phyloP scores from a whole-genome alignment of 805 yeast species.

The Yamadazyma ubonensis region DNA sequence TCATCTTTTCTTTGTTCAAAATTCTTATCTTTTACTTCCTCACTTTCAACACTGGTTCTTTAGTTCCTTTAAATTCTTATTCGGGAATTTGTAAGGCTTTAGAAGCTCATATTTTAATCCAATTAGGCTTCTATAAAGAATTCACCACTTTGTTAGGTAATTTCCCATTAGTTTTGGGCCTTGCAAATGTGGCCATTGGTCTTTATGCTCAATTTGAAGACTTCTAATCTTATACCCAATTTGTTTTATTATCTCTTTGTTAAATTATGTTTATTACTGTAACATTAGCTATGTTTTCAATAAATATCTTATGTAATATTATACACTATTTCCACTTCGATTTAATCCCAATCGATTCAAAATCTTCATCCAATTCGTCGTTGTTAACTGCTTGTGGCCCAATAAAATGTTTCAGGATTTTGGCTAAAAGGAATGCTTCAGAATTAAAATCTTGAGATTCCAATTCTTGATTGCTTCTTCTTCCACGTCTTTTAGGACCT shows the following conservation, averaged over 20 bases:
- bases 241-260: conserved; percentile 6
- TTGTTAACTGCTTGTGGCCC: conserved; percentile 37
- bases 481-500: conserved; percentile 35
- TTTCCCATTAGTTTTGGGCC: conserved; percentile 46
- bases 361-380: conserved; percentile 36
- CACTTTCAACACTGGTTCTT: conserved; percentile 29
- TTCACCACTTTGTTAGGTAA: conserved; percentile 41
- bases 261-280: conserved; percentile 14
- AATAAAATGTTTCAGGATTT: conserved; percentile 41
- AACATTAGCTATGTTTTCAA: conserved; percentile 13
- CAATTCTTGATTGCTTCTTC: conserved; percentile 23
- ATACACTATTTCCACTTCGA: conserved; percentile 31
- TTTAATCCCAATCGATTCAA: conserved; percentile 35
- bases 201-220: conserved; percentile 53
- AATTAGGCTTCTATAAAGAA: conserved; percentile 39
- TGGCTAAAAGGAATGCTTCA: conserved; percentile 39
- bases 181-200: conserved; percentile 47
- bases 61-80: conserved; percentile 25
- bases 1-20: conserved; percentile 50
- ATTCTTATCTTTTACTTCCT: conserved; percentile 41
- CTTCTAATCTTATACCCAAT: conserved; percentile 20
- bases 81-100: conserved; percentile 27
- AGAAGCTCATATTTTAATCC: conserved; percentile 30
- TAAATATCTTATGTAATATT: conserved; percentile 5
- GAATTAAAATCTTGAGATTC: conserved; percentile 24